Evolutionary conservation across 108 stramenopile genomes (phyloP).

Genomic region (Conticribra weissflogii): DNA sequence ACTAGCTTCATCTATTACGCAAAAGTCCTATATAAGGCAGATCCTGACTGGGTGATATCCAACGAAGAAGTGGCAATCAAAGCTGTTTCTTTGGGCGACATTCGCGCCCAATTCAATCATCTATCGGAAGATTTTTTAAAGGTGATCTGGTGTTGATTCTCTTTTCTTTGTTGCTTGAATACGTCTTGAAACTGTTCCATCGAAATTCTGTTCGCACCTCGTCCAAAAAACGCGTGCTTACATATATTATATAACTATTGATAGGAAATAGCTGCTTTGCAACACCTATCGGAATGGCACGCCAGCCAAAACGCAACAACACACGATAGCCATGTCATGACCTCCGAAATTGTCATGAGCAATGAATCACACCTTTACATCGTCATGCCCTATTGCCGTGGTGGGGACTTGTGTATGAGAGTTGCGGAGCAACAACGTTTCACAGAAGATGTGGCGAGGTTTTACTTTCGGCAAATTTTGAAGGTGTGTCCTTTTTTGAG

Average conservation of each 20-base stretch:
- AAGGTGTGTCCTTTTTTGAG: no score
- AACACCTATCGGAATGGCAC: constrained; percentile 37
- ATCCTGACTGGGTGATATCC: constrained; percentile 29
- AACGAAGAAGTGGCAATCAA: constrained; percentile 41
- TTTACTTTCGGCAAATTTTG: constrained; percentile 78
- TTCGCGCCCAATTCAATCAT: constrained; percentile 9
- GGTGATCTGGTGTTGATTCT: background rate
- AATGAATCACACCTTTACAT: constrained; percentile 30
- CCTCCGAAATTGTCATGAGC: constrained; percentile 42
- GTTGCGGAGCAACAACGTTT: constrained; percentile 49
- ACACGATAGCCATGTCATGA: constrained; percentile 24
- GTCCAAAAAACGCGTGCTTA: no score
- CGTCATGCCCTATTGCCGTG: constrained; percentile 49
- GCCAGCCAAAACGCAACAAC: background rate
- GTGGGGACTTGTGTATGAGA: constrained; percentile 33
- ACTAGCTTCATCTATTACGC: constrained; percentile 26
- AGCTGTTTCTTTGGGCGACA: constrained; percentile 24
- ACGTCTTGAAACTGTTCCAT: background rate
- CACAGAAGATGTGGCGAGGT: constrained; percentile 68
- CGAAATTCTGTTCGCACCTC: no score
- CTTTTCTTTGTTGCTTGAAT: background rate
- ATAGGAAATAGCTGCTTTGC: constrained; percentile 35
- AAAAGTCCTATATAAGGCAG: constrained; percentile 24
- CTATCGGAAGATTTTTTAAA: constrained; percentile 38
- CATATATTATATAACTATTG: no score